A percentile compares a stretch with the other conserved stretches of the same genome.
Evolutionary conservation across 371 early-diverging fungal species (phyloP).

Genomic region (Fennellomyces sp.): DNA sequence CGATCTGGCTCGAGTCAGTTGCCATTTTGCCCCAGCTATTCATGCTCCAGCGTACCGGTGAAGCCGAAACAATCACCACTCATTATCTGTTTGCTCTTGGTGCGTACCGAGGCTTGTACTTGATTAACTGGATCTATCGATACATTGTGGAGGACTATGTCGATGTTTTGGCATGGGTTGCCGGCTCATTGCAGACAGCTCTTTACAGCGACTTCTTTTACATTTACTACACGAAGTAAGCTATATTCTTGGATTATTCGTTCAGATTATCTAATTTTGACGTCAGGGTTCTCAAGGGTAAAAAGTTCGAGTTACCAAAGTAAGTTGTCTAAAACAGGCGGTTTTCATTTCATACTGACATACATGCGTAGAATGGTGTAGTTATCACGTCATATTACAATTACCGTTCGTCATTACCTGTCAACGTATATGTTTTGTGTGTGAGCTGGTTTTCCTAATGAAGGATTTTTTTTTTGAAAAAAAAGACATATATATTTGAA

Average conservation of each 20-base stretch:
- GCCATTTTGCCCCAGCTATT: slow-evolving; percentile 99
- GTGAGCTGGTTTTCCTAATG: too few relatives aligned
- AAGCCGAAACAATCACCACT: slow-evolving; percentile 98
- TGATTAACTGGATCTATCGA: slow-evolving; percentile 97
- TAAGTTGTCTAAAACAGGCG: too few relatives aligned
- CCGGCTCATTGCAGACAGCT: slow-evolving; percentile 94
- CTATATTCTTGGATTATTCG: background rate
- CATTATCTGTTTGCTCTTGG: slow-evolving; percentile 99
- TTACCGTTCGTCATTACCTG: too few relatives aligned
- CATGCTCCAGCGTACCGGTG: slow-evolving; percentile 94
- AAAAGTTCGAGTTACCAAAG: slow-evolving; percentile 78
- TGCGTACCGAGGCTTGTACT: slow-evolving; percentile 94
- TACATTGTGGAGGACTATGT: slow-evolving; percentile 72
- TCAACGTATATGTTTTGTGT: too few relatives aligned
- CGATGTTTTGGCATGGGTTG: slow-evolving; percentile 79
- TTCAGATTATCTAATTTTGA: background rate
- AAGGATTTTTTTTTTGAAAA: too few relatives aligned
- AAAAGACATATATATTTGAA: too few relatives aligned
- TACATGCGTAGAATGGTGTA: too few relatives aligned
- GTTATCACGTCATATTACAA: too few relatives aligned
- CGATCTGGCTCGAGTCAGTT: slow-evolving; percentile 95
- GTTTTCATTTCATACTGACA: background rate
- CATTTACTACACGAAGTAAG: slow-evolving; percentile 92
- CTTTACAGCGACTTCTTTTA: slow-evolving; percentile 98
- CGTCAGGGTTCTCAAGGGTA: slow-evolving; percentile 82